Evolutionary conservation across 306 rosid genomes (phyloP).

Genomic region (Alnus rubra): DNA sequence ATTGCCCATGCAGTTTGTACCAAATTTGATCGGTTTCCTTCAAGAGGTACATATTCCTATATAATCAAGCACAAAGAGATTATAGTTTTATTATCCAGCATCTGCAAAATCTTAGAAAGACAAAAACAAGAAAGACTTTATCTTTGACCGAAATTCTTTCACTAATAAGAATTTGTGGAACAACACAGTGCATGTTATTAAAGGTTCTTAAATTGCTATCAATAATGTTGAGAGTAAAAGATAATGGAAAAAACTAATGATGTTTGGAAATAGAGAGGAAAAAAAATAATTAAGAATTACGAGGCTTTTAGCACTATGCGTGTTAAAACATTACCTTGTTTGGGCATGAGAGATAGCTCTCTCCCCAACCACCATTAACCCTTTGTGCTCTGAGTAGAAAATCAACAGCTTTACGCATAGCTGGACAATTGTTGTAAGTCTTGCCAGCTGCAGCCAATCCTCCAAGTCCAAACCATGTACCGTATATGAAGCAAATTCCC

Average conservation of each 20-base stretch:
- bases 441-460: conserved; percentile 61
- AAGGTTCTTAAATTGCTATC: background rate
- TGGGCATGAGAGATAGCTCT: conserved; percentile 60
- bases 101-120: too few relatives aligned
- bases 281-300: too few relatives aligned
- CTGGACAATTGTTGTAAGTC: conserved; percentile 41
- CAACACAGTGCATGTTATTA: background rate
- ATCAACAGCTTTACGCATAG: conserved; percentile 48
- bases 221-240: background rate
- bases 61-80: background rate
- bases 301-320: too few relatives aligned
- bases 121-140: too few relatives aligned
- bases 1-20: conserved; percentile 76
- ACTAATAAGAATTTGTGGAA: background rate
- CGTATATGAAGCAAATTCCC: too few relatives aligned
- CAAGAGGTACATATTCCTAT: conserved; percentile 50
- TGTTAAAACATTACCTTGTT: conserved; percentile 33
- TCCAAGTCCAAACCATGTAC: conserved; percentile 64
- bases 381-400: conserved; percentile 52
- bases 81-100: background rate
- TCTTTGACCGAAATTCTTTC: background rate
- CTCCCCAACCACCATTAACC: conserved; percentile 78
- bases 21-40: conserved; percentile 53
- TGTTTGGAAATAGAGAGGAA: too few relatives aligned
- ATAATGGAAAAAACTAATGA: background rate